These are phyloP conservation scores for Lecanicillium sp. DNA, from an alignment of 2,329 filamentous ascomycete species.

Conservation along the genomic window DNA sequence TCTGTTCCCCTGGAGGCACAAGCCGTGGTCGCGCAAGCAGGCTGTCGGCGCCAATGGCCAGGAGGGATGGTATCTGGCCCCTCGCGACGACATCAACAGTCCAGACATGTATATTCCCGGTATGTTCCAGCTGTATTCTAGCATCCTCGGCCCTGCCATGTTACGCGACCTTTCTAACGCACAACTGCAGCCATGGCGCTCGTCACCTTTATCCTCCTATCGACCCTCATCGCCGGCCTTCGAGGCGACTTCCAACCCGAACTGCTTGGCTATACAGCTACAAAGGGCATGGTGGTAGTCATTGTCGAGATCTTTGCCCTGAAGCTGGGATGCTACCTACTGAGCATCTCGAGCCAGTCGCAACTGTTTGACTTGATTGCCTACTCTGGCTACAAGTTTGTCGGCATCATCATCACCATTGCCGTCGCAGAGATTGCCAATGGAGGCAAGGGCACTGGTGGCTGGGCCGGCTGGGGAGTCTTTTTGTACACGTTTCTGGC, in stretches of 20 bases:
- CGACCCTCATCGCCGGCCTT: conserved; percentile 81
- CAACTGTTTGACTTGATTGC: conserved; percentile 91
- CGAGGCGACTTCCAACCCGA: conserved; percentile 91
- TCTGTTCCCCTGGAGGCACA: conserved; percentile 94
- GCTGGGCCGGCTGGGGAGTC: conserved; percentile 80
- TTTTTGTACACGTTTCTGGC: conserved; percentile 90
- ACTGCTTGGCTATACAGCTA: conserved; percentile 81
- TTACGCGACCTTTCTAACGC: conserved; percentile 1
- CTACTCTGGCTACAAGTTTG: conserved; percentile 98
- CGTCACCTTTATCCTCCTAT: conserved; percentile 93
- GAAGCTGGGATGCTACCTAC: conserved; percentile 85
- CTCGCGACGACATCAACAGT: conserved; percentile 91
- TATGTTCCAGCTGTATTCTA: conserved; percentile 16
- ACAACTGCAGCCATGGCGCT: conserved; percentile 74
- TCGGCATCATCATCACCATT: conserved; percentile 88
- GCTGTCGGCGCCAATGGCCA: conserved; percentile 60
- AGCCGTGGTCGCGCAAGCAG: conserved; percentile 92
- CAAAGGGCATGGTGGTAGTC: conserved; percentile 74
- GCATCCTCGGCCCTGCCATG: too few relatives aligned
- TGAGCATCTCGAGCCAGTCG: conserved; percentile 88
- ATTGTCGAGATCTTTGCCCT: conserved; percentile 81
- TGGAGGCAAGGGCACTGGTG: conserved; percentile 71
- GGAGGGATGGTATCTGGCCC: conserved; percentile 76
- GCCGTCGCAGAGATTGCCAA: conserved; percentile 70
- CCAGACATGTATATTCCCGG: conserved; percentile 97